Evolutionary conservation across 1,284 basidiomycete genomes (phyloP), one percentile per base, ranked within the genome.

Genomic region (Lentinula novae-zelandiae): DNA sequence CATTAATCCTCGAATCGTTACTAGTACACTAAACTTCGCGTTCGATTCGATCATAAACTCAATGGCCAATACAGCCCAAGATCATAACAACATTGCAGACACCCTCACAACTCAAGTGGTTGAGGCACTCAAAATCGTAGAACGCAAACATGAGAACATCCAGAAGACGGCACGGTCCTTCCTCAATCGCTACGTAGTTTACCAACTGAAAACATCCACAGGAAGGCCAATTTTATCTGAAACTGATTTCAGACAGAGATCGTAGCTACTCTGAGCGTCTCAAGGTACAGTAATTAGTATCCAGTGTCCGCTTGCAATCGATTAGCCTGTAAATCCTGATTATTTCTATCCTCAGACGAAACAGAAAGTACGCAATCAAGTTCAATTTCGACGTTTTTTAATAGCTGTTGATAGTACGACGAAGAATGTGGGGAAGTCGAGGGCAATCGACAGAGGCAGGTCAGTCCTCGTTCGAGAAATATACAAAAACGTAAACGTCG

Each of bases 371-470:
- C 44, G 57, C 15, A 34, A 59, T 53, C 40, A 46, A 49, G 53
- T 33, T 58, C 48, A 62, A 4, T 49, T 42, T 44, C 17, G 12
- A 38, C 36, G 7, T 38, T 54, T 27, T 60, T 7, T 64, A 58
- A 53, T 36, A 60, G 39, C 66, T 62, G 51, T 48, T 50, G 40
- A 51, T 63, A 92, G 89, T 93, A 93, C 67, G 88, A 92, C 64
- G 86, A 86, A 44, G 85, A 90, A 66, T 93, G 91, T 69, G 68
- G 69, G 17, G 89, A 90, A 69, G 82, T 90, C 13, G 89, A 89
- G 68, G 73, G 78, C 22, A 82, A 83, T 66, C 84, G 88, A 50
- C 86, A 89, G 75, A 92, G 92, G 72, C 90, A 92, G 82, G 90
- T 85, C 69, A 61, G 67, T 60, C 53, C 53, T 49, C 49, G 46